These are phyloP conservation scores for Zygoascus meyerae DNA, from an alignment of 1,139 yeast genomes.

Conservation along the genomic window DNA sequence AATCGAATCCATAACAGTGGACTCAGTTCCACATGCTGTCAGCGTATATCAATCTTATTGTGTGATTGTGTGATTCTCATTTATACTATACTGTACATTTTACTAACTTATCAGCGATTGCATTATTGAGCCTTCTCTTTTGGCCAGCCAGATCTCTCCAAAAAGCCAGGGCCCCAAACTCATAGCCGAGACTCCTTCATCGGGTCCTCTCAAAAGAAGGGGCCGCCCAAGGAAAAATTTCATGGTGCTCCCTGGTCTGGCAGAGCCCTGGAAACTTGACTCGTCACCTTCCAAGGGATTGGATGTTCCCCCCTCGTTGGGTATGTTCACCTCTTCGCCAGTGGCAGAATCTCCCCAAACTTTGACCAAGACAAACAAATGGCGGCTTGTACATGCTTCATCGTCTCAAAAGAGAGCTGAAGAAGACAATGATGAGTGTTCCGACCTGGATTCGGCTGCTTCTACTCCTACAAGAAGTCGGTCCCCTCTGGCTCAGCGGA, in stretches of 20 bases:
- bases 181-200: background rate
- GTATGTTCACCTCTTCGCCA: slow-evolving; percentile 20
- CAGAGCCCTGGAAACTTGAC: slow-evolving; percentile 9
- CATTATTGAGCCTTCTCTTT: slow-evolving; percentile 1
- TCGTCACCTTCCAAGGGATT: slow-evolving; percentile 1
- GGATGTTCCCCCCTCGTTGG: slow-evolving; percentile 15
- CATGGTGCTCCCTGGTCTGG: slow-evolving; percentile 6
- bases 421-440: background rate
- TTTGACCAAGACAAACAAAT: slow-evolving; percentile 4
- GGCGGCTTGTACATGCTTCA: background rate
- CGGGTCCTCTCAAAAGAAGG: slow-evolving; percentile 1
- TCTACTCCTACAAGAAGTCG: background rate
- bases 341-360: slow-evolving; percentile 18
- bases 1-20: too few species aligned
- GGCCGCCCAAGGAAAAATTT: slow-evolving; percentile 11
- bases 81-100: too few species aligned
- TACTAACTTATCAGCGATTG: too few species aligned
- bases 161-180: background rate
- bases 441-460: background rate
- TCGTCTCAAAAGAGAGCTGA: background rate
- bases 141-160: background rate
- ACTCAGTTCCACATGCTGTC: too few species aligned
- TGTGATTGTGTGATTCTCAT: too few species aligned
- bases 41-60: too few species aligned
- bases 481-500: slow-evolving; percentile 7